These are phyloP conservation scores for Cryptococcus sp. DNA, from an alignment of 1,284 basidiomycete species.

Conservation along the genomic window DNA sequence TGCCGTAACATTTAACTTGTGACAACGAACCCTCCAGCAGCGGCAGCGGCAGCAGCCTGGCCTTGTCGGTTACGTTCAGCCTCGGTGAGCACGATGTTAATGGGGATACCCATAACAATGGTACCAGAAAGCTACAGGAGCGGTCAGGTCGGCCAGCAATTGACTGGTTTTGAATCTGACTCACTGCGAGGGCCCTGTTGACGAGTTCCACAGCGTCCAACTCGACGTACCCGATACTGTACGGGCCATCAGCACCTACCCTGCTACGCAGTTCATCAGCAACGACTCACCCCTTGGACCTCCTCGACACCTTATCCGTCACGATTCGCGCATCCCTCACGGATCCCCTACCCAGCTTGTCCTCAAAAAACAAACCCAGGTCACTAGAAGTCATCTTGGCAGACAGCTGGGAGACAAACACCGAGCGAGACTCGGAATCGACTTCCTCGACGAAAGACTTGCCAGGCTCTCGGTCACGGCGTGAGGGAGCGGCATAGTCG, in stretches of 20 bases:
- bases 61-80: slow-evolving; percentile 82
- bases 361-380: slow-evolving; percentile 97
- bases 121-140: slow-evolving; percentile 62
- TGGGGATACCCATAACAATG: slow-evolving; percentile 94
- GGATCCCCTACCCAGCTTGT: slow-evolving; percentile 83
- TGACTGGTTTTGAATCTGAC: neutral
- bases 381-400: slow-evolving; percentile 91
- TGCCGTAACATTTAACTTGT: neutral
- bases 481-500: slow-evolving; percentile 61
- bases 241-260: slow-evolving; percentile 2
- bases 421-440: slow-evolving; percentile 91
- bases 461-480: slow-evolving; percentile 26
- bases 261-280: neutral
- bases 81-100: slow-evolving; percentile 93
- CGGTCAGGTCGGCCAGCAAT: slow-evolving; percentile 4
- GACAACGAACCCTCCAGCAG: slow-evolving; percentile 4
- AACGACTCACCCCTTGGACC: slow-evolving; percentile 78
- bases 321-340: slow-evolving; percentile 95
- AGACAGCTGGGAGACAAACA: slow-evolving; percentile 97
- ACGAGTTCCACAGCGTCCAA: slow-evolving; percentile 85
- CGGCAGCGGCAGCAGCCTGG: slow-evolving; percentile 13
- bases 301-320: slow-evolving; percentile 83
- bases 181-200: slow-evolving; percentile 79
- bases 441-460: slow-evolving; percentile 48
- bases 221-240: slow-evolving; percentile 92